phyloP scores from a whole-genome alignment of 2,329 filamentous ascomycete genomes.

The Verticillium dahliae region DNA sequence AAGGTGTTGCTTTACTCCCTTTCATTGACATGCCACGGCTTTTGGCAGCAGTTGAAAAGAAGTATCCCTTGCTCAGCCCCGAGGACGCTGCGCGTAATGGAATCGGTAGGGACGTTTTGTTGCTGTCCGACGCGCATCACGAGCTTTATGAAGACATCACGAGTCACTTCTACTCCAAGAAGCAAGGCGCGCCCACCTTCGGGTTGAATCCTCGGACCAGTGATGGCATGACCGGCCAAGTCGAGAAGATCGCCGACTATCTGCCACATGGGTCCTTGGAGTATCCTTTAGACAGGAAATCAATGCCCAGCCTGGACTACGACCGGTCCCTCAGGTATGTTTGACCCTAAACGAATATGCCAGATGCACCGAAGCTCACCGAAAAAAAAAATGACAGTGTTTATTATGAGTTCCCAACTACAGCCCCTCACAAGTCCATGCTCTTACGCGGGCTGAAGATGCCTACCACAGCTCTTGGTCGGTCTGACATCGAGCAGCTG shows the following conservation, averaged over 20 bases:
- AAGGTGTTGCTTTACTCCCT: constrained; percentile 85
- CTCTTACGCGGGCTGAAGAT: constrained; percentile 77
- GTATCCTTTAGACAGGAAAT: constrained; percentile 67
- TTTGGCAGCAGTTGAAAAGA: constrained; percentile 72
- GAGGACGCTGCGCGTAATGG: constrained; percentile 76
- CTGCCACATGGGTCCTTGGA: constrained; percentile 76
- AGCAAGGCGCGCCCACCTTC: constrained; percentile 59
- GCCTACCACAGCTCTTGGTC: constrained; percentile 64
- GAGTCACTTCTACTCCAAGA: constrained; percentile 86
- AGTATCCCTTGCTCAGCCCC: constrained; percentile 70
- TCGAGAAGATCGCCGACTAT: constrained; percentile 78
- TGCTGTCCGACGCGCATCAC: constrained; percentile 77
- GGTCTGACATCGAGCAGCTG: constrained; percentile 68
- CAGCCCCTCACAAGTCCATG: constrained; percentile 84
- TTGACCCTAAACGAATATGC: neutral
- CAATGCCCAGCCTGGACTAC: constrained; percentile 72
- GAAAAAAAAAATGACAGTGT: constrained; percentile 47
- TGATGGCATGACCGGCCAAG: constrained; percentile 70
- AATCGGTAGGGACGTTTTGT: constrained; percentile 71
- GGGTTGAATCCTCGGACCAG: constrained; percentile 70
- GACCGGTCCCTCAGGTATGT: constrained; percentile 79
- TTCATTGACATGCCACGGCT: constrained; percentile 93
- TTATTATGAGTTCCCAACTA: constrained; percentile 74
- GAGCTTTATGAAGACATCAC: constrained; percentile 77
- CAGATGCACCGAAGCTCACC: too few relatives aligned